Percentiles rank a stretch among this genome's conserved stretches.
Evolutionary conservation across 1,284 basidiomycete genomes (phyloP).

Genomic region (Ganoderma leucocontextum): DNA sequence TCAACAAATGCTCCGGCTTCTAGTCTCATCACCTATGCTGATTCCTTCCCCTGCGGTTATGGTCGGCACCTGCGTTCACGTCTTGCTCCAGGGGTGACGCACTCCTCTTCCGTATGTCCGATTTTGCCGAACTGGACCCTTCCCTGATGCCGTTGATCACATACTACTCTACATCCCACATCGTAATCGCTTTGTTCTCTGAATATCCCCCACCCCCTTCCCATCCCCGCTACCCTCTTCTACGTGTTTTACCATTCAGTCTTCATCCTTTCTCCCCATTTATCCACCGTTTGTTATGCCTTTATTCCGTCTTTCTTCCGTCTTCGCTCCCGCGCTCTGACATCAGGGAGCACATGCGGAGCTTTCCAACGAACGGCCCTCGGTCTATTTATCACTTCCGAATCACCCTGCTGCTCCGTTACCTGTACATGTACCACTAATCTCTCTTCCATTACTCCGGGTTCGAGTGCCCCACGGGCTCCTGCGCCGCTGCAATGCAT

Average conservation of each 20-base stretch:
- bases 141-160: slow-evolving; percentile 11
- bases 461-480: not conserved
- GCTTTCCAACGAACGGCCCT: slow-evolving; percentile 17
- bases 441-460: not conserved
- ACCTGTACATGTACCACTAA: slow-evolving; percentile 28
- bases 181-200: slow-evolving; percentile 25
- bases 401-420: slow-evolving; percentile 7
- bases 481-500: not conserved
- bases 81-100: slow-evolving; percentile 1
- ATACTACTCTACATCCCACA: slow-evolving; percentile 19
- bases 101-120: slow-evolving; percentile 1
- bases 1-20: slow-evolving; percentile 13
- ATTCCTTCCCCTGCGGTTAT: slow-evolving; percentile 3
- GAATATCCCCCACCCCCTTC: slow-evolving; percentile 11
- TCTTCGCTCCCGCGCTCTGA: not conserved
- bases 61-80: slow-evolving; percentile 7
- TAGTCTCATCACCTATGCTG: slow-evolving; percentile 22
- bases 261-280: not conserved
- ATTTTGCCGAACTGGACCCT: slow-evolving; percentile 23
- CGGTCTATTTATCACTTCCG: slow-evolving; percentile 21
- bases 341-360: not conserved
- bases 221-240: slow-evolving; percentile 3
- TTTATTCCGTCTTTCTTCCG: not conserved
- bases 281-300: not conserved
- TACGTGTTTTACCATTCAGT: not conserved